Conservation (phyloP, 208 protist genomes). For the Leptomonas seymouri region DNA sequence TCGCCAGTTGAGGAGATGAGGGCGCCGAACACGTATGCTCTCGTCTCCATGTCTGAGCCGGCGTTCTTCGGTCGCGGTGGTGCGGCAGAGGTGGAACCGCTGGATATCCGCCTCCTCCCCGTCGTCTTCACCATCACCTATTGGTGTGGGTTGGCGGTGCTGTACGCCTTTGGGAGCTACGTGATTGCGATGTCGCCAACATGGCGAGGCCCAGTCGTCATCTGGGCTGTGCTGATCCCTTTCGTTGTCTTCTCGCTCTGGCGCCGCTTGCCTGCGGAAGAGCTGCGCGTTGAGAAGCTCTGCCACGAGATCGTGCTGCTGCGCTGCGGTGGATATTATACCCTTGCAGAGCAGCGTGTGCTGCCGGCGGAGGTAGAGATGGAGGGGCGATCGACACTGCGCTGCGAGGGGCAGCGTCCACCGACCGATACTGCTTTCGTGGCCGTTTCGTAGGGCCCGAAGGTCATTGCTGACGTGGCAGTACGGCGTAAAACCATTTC, state of each 20-base stretch:
- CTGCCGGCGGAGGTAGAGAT: background rate
- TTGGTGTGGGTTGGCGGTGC: constrained; percentile 23
- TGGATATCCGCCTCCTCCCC: constrained; percentile 24
- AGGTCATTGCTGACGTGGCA: background rate
- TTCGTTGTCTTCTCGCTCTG: constrained; percentile 22
- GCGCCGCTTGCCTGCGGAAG: constrained; percentile 27
- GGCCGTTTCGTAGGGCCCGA: background rate
- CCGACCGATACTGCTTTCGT: background rate
- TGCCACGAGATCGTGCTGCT: constrained; percentile 9
- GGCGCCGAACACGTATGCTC: background rate
- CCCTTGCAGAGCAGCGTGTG: constrained; percentile 1
- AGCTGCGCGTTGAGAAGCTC: background rate
- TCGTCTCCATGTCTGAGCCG: background rate
- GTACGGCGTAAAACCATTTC: no score
- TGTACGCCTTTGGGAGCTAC: constrained; percentile 29
- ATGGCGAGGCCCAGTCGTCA: constrained; percentile 27
- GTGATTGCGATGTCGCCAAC: constrained; percentile 2
- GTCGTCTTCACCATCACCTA: constrained; percentile 15
- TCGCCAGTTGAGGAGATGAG: constrained; percentile 10
- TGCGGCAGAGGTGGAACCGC: background rate
- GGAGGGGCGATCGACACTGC: background rate
- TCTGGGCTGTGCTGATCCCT: constrained; percentile 24
- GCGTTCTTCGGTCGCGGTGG: background rate
- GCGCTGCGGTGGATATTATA: constrained; percentile 23
- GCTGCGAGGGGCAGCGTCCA: background rate